Evolutionary conservation across 352 stramenopile species (phyloP).

Genomic region (Aphanomyces cochlioides): DNA sequence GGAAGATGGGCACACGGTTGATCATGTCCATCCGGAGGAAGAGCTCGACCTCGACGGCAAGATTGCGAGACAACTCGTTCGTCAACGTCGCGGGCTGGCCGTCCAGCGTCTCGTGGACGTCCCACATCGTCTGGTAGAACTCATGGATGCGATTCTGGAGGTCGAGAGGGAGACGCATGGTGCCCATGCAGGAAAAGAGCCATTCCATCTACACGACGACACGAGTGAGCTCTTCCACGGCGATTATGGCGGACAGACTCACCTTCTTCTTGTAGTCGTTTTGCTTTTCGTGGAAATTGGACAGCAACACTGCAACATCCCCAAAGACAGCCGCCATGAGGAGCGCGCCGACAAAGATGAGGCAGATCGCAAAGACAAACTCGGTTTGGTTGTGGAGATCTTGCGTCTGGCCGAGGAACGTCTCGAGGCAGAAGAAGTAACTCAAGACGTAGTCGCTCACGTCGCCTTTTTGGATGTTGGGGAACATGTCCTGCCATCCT

Average conservation of each 20-base stretch:
- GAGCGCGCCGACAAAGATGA: constrained; percentile 68
- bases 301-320: constrained; percentile 81
- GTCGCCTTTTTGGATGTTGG: constrained; percentile 32
- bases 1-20: constrained; percentile 79
- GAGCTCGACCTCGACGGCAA: constrained; percentile 78
- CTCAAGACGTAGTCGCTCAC: constrained; percentile 56
- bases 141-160: constrained; percentile 82
- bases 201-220: constrained; percentile 51
- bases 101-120: constrained; percentile 74
- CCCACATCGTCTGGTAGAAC: constrained; percentile 86
- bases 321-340: constrained; percentile 83
- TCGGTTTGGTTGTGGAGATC: constrained; percentile 60
- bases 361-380: constrained; percentile 64
- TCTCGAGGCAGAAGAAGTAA: constrained; percentile 60
- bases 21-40: constrained; percentile 87
- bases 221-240: too few relatives aligned
- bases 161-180: constrained; percentile 72
- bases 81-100: constrained; percentile 73
- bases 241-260: not conserved
- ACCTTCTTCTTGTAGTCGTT: constrained; percentile 78
- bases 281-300: constrained; percentile 81
- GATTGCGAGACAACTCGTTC: constrained; percentile 69
- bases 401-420: constrained; percentile 78
- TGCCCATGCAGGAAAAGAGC: constrained; percentile 80
- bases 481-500: constrained; percentile 41